Percentiles rank a stretch among this genome's conserved stretches.
Conservation (phyloP, 2,329 filamentous ascomycete species). For the Samsoniella hepiali region DNA sequence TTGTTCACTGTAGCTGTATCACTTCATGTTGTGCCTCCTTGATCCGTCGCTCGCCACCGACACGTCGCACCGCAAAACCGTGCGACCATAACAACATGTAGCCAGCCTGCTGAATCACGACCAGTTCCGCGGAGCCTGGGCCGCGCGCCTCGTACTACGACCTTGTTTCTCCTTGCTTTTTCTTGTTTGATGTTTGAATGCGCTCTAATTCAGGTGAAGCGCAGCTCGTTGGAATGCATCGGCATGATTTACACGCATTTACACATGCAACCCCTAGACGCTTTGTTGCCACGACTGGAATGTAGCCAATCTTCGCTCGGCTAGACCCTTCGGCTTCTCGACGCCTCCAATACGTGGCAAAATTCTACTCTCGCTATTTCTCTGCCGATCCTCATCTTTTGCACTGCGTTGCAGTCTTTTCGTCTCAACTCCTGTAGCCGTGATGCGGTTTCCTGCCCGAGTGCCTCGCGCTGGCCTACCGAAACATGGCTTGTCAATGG, state of each 20-base stretch:
- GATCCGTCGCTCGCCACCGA: not conserved
- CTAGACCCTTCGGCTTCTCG: not conserved
- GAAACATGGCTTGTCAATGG: not conserved
- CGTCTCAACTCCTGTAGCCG: not conserved
- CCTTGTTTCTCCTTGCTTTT: not conserved
- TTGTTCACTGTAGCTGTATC: not conserved
- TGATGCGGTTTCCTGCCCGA: not conserved
- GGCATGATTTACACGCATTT: not conserved
- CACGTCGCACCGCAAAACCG: not conserved
- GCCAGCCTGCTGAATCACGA: not conserved
- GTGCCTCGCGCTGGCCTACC: not conserved
- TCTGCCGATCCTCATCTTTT: not conserved
- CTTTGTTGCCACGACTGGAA: not conserved
- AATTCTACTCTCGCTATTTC: not conserved
- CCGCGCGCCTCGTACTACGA: not conserved
- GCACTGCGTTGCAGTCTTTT: not conserved
- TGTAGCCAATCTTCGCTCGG: not conserved
- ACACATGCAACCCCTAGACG: not conserved
- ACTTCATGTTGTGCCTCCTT: not conserved
- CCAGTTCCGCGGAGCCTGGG: not conserved
- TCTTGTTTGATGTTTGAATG: not conserved
- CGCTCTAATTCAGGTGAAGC: not conserved
- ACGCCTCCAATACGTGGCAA: not conserved
- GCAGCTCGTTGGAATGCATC: conserved; percentile 1
- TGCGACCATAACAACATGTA: not conserved